Base-by-base conservation (phyloP, 2,329 filamentous ascomycete genomes). In the Colletotrichum higginsianum region DNA sequence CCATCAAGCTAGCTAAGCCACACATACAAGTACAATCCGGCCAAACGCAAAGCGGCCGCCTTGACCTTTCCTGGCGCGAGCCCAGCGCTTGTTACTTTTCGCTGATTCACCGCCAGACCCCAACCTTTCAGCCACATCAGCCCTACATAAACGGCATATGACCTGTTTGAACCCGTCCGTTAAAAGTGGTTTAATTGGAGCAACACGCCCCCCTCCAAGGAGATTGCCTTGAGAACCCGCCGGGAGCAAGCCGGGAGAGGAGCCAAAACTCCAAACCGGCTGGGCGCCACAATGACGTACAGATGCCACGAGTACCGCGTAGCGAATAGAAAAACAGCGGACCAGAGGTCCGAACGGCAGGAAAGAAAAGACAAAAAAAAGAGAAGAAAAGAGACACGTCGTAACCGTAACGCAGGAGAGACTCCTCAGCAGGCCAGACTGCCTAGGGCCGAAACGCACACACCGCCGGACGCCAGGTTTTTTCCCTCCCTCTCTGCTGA, bases 221-320 rank as follows among this genome's bases (percentile, higher is more conserved):
- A 53, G 62, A 44, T 66, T 42, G 57, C 40, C 9, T 58, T 35
- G 30, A 26, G 23, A 21, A n/a, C 40, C 30, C 47, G 40, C 47
- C 62, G 53, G 61, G 61, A 61, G 46, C 58, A 53, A 66, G 62
- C 61, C 46, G 47, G 53, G 4, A 50, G 15, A 44, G 12, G 16
- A 53, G 50, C 38, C 30, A 52, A 40, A 44, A 26, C 4, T 42
- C 26, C 11, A 8, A 26, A n/a, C 61, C 15, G 23, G 15, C 38
- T 21, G 46, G 44, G 40, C 47, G 67, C 67, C 67, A 70, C 62
- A 61, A 70, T 70, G 67, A 70, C 67, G 67, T 57, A 60, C 35
- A 12, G 46, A 56, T 55, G 23, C 46, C 26, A 42, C 46, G 6
- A 66, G 38, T 12, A 46, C 26, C 12, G 26, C 35, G 53, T 46